A percentile compares a stretch with the other conserved stretches of the same genome.
These are phyloP conservation scores for Fusarium sp. DNA, from an alignment of 2,329 filamentous ascomycete species.

Conservation along the genomic window DNA sequence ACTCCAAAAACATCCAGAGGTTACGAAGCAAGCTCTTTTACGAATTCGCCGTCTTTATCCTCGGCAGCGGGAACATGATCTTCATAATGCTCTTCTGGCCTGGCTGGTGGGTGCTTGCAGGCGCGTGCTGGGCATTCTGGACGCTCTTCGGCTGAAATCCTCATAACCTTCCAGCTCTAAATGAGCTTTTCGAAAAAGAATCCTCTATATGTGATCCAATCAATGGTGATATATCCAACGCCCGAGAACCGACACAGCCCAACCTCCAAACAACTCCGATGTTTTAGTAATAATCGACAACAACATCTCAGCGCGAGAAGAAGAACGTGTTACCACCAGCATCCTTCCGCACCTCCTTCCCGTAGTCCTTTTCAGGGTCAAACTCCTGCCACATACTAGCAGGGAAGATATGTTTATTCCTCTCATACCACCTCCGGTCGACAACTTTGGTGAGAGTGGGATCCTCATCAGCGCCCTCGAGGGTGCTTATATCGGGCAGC, in stretches of 20 bases:
- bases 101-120: constrained; percentile 65
- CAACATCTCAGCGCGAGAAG: constrained; percentile 66
- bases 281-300: constrained; percentile 11
- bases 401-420: constrained; percentile 98
- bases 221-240: constrained; percentile 21
- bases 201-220: constrained; percentile 20
- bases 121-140: constrained; percentile 54
- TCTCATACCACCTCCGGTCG: constrained; percentile 95
- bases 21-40: constrained; percentile 63
- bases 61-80: constrained; percentile 64
- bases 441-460: constrained; percentile 91
- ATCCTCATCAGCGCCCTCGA: constrained; percentile 84
- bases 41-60: constrained; percentile 65
- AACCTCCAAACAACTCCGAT: constrained; percentile 9
- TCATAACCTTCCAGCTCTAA: constrained; percentile 10
- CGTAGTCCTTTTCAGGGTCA: constrained; percentile 89
- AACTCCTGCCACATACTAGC: constrained; percentile 97
- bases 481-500: constrained; percentile 64
- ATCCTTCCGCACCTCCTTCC: constrained; percentile 82
- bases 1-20: constrained; percentile 53
- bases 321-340: constrained; percentile 94
- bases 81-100: constrained; percentile 69
- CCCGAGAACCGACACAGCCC: constrained; percentile 10
- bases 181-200: constrained; percentile 23
- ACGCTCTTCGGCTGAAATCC: constrained; percentile 53